phyloP scores from a whole-genome alignment of 1,139 yeast species.

The Yamadazyma membranifaciens region DNA sequence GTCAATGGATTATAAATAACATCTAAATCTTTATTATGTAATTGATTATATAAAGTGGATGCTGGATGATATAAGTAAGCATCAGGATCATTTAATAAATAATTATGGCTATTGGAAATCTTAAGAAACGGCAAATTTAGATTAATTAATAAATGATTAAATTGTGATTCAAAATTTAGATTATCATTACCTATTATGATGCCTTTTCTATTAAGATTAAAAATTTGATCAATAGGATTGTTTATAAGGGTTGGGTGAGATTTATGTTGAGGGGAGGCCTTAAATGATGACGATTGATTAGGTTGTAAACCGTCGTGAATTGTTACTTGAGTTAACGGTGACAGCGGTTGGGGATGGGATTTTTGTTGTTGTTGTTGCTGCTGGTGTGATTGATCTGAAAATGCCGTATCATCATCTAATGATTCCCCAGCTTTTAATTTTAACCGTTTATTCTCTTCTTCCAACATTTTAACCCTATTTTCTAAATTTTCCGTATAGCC shows the following conservation, averaged over 20 bases:
- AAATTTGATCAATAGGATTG: constrained; percentile 50
- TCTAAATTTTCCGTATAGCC: constrained; percentile 78
- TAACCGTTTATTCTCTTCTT: constrained; percentile 49
- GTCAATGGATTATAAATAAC: constrained; percentile 46
- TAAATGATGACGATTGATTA: neutral
- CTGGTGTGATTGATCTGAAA: neutral
- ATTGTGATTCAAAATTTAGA: constrained; percentile 48
- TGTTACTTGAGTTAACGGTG: no score
- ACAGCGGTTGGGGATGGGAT: neutral
- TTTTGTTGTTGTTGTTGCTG: neutral
- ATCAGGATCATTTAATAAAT: constrained; percentile 43
- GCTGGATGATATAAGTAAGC: constrained; percentile 45
- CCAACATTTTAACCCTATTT: constrained; percentile 55
- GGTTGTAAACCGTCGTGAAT: no score
- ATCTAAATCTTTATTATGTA: constrained; percentile 42
- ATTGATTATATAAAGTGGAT: constrained; percentile 36
- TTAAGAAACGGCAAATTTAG: constrained; percentile 46
- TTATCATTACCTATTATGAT: constrained; percentile 50
- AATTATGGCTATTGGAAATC: constrained; percentile 48
- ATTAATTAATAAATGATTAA: constrained; percentile 45
- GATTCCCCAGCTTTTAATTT: constrained; percentile 13
- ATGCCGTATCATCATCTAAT: constrained; percentile 3
- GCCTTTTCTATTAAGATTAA: constrained; percentile 45
- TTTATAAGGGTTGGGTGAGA: constrained; percentile 23
- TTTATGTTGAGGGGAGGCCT: constrained; percentile 3